Base-by-base conservation (phyloP, 2,329 filamentous ascomycete genomes). In the Hypoxylon sp. region DNA sequence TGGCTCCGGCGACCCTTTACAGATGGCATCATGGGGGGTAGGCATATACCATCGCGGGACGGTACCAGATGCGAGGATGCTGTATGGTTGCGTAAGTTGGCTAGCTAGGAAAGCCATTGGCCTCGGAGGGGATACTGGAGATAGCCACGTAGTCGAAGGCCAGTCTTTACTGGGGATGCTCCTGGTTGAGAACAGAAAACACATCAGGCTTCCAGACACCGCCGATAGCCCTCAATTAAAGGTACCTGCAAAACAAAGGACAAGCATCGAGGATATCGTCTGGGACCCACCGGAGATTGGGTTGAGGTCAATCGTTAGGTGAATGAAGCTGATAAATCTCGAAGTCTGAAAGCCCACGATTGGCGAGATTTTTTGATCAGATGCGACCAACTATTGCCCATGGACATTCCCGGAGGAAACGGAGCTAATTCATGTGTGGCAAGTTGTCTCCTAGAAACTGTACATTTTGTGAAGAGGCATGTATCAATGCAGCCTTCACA, bases 41-140 rank as follows among this genome's bases (percentile, higher is more conserved):
- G 90, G 89, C 0, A 75, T 93, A 2, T 93, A 93, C 74, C 90
- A 92, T 67, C 86, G 87, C 1, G 90, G 90, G 0, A 91, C 88
- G 1, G 84, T 83, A 65, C 75, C 79, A 15, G 89, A 91, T 74
- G 86, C 88, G 0, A 82, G 86, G 67, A 66, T 89, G 3, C 78
- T 93, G 51, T 91, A 81, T 44, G 76, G 75, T 4, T 80, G 79
- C 53, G 74, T 81, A 32, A 81, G 79, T 67, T 77, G 72, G 71
- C 72, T 77, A n/a, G 79, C 79, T n/a, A 74, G 75, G 10, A 70
- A 55, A 54, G 79, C 79, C 2, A 80, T 81, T 11, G 80, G 80
- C 4, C 52, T 80, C 3, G 60, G 52, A 8, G 52, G 44, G 15
- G 29, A 24, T 1, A 15, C 21, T 2, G 60, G 55, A 8, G 66